Conservation (phyloP, 1,284 basidiomycete species). For the Mycena citricolor region DNA sequence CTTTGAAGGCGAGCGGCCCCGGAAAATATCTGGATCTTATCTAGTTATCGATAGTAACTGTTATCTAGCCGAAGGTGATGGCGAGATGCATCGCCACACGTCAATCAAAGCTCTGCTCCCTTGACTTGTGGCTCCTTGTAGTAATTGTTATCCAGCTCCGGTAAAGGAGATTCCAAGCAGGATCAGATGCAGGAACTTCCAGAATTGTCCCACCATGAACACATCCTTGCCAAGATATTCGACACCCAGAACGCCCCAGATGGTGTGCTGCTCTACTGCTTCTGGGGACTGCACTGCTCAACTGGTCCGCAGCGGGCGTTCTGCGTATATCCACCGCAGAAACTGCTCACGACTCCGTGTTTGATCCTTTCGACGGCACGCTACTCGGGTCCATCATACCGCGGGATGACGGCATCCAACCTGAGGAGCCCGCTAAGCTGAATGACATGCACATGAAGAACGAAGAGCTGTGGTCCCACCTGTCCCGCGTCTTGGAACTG, state of each 20-base stretch:
- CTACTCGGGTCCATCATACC: slow-evolving; percentile 29
- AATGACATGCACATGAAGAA: slow-evolving; percentile 33
- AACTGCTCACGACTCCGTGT: slow-evolving; percentile 3
- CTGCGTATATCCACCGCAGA: not conserved
- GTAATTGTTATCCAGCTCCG: too few species aligned
- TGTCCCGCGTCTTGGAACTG: slow-evolving; percentile 62
- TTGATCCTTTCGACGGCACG: slow-evolving; percentile 21
- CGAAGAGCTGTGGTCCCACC: slow-evolving; percentile 62
- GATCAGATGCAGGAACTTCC: not conserved
- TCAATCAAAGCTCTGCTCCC: too few species aligned
- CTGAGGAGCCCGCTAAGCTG: slow-evolving; percentile 19
- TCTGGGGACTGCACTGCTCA: slow-evolving; percentile 2
- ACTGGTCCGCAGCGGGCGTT: slow-evolving; percentile 1
- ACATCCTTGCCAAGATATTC: slow-evolving; percentile 16
- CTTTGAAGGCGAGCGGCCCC: too few species aligned
- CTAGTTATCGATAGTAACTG: too few species aligned
- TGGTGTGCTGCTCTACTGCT: slow-evolving; percentile 5
- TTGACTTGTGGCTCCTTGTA: too few species aligned
- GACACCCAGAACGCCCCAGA: not conserved
- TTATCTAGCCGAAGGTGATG: too few species aligned
- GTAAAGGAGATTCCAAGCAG: too few species aligned
- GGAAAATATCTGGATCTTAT: too few species aligned
- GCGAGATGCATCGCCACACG: too few species aligned
- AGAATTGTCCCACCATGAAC: slow-evolving; percentile 12
- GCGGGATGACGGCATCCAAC: slow-evolving; percentile 25